Base-by-base conservation (phyloP, 2,329 filamentous ascomycete species). In the Lecanoromycetidae sp. region DNA sequence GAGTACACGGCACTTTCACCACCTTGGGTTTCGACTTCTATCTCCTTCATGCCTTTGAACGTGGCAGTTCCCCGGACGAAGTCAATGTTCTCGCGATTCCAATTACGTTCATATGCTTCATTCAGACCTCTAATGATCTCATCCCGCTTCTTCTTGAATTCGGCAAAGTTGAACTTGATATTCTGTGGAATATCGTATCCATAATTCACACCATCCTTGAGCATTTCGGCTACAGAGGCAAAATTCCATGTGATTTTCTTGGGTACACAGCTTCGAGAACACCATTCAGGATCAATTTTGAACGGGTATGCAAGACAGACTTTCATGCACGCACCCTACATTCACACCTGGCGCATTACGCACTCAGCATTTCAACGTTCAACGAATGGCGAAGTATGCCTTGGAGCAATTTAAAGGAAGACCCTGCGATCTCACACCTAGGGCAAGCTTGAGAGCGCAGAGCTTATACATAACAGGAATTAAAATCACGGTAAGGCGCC, bases 201-300 rank as follows among this genome's bases (percentile, higher is more conserved):
- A 64, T 94, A 94, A 35, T 78, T 70, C 63, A 84, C 84, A 55
- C 83, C 74, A 52, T 90, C 79, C 63, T 82, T 79, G 60, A 91
- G 79, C 5, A 80, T 78, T 66, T 91, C 86, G 53, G 83, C 79
- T 54, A 93, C 77, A 43, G 76, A 71, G 44, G 86, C 86, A 52
- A 86, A 86, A 62, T 90, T 85, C 75, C 82, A 93, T 30, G 84
- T 90, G 42, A 93, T 71, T 64, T 93, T 94, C 65, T 93, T 94
- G 54, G 87, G 86, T 22, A 94, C 86, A 61, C 86, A 93, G 39
- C 82, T 86, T 56, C 27, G 22, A 23, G 29, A 42, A 10, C n/a
- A 29, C 26, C 22, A 30, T 15, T 23, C 29, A 35, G n/a, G 9
- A 71, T 58, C 57, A 70, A 72, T 48, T 65, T 68, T 0, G 70